phyloP scores from a whole-genome alignment of 345 rosid genomes.

The Aethionema arabicum region DNA sequence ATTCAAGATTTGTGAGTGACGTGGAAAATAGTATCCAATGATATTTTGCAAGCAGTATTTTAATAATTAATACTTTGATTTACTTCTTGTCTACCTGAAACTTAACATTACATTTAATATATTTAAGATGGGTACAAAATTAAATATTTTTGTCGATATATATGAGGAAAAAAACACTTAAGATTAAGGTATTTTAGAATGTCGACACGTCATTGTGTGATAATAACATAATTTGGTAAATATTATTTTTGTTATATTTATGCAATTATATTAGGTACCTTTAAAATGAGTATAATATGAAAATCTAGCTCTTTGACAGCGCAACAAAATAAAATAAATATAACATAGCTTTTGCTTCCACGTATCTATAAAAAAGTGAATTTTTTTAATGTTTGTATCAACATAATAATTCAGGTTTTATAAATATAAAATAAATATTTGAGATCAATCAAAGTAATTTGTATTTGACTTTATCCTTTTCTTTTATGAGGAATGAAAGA shows the following conservation, averaged over 20 bases:
- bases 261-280: constrained; percentile 28
- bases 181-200: constrained; percentile 15
- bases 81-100: constrained; percentile 18
- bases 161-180: constrained; percentile 23
- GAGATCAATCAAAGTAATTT: constrained; percentile 9
- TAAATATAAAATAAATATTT: not conserved
- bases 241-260: constrained; percentile 2
- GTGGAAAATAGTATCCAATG: constrained; percentile 25
- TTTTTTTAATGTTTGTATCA: constrained; percentile 1
- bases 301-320: constrained; percentile 27
- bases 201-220: constrained; percentile 21
- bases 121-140: constrained; percentile 16
- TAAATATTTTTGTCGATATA: constrained; percentile 1
- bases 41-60: constrained; percentile 11
- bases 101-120: not conserved
- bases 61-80: constrained; percentile 14
- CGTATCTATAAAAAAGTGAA: constrained; percentile 8
- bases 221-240: constrained; percentile 22
- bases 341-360: constrained; percentile 16
- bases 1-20: constrained; percentile 16
- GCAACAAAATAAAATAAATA: constrained; percentile 31
- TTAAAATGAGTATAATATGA: not conserved
- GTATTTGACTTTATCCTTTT: constrained; percentile 15
- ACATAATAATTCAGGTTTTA: constrained; percentile 6
- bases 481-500: constrained; percentile 6